Evolutionary conservation across 305 asterid genomes (phyloP).

Genomic region (Solanum hybrid): DNA sequence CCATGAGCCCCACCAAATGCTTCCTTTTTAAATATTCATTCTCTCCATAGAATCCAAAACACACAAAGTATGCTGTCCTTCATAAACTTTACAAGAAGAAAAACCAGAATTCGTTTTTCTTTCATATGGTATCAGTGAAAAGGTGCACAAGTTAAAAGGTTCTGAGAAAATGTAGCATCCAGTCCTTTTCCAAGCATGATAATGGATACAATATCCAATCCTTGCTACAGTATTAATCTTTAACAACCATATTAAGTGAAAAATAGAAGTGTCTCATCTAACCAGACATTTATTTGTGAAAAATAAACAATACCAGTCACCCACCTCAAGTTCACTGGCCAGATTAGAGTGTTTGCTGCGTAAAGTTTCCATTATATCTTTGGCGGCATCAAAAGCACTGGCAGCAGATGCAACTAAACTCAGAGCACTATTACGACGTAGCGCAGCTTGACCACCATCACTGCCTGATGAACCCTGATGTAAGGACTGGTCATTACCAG

Average conservation of each 20-base stretch:
- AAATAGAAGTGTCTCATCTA: neutral
- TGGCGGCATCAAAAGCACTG: conserved; percentile 98
- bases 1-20: neutral
- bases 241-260: neutral
- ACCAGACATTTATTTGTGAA: neutral
- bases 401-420: conserved; percentile 88
- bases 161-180: neutral
- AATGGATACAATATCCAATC: neutral
- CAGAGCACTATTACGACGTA: conserved; percentile 77
- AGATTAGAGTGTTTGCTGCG: conserved; percentile 94
- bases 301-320: conserved; percentile 18
- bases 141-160: neutral
- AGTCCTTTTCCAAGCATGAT: neutral
- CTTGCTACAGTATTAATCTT: neutral
- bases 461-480: conserved; percentile 57
- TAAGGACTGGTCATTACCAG: conserved; percentile 65
- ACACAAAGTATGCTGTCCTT: neutral
- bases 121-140: neutral
- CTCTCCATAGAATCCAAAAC: neutral
- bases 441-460: conserved; percentile 70
- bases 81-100: neutral
- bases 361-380: conserved; percentile 96
- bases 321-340: conserved; percentile 98
- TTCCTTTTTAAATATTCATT: neutral
- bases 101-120: neutral